These are phyloP conservation scores for Pyrrhoderma noxium DNA, from an alignment of 1,284 basidiomycete genomes.

Conservation along the genomic window DNA sequence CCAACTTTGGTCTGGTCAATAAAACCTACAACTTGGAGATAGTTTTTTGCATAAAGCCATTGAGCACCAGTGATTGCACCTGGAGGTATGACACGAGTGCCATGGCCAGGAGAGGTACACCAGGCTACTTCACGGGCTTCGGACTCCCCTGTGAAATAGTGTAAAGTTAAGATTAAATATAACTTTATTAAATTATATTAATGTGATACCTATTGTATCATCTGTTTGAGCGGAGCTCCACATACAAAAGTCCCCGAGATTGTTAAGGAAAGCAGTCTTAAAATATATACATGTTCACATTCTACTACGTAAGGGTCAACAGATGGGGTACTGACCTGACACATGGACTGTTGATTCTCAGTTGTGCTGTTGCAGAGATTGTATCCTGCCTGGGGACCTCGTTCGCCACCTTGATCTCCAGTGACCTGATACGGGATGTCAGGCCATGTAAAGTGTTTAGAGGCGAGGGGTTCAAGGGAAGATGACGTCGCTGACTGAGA, in stretches of 20 bases:
- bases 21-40: slow-evolving; percentile 29
- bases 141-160: slow-evolving; percentile 32
- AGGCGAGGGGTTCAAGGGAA: slow-evolving; percentile 20
- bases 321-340: slow-evolving; percentile 37
- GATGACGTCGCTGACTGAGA: slow-evolving; percentile 16
- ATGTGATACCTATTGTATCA: slow-evolving; percentile 16
- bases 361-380: slow-evolving; percentile 69
- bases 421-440: slow-evolving; percentile 45
- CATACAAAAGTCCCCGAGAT: slow-evolving; percentile 25
- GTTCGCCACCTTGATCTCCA: slow-evolving; percentile 35
- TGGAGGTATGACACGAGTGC: slow-evolving; percentile 49
- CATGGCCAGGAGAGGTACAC: slow-evolving; percentile 50
- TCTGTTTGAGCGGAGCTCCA: slow-evolving; percentile 24
- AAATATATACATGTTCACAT: background rate
- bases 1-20: slow-evolving; percentile 28
- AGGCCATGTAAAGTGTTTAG: slow-evolving; percentile 19
- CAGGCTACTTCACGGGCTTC: slow-evolving; percentile 57
- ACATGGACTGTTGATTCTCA: slow-evolving; percentile 47
- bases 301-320: slow-evolving; percentile 11
- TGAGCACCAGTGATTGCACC: slow-evolving; percentile 44
- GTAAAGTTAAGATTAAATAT: background rate
- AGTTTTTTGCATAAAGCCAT: slow-evolving; percentile 24
- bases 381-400: slow-evolving; percentile 56
- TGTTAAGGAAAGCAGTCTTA: slow-evolving; percentile 18
- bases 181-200: background rate